Percentiles rank a stretch among this genome's conserved stretches.
Evolutionary conservation across 1,139 yeast genomes (phyloP).

Genomic region (Geotrichum restrictum): DNA sequence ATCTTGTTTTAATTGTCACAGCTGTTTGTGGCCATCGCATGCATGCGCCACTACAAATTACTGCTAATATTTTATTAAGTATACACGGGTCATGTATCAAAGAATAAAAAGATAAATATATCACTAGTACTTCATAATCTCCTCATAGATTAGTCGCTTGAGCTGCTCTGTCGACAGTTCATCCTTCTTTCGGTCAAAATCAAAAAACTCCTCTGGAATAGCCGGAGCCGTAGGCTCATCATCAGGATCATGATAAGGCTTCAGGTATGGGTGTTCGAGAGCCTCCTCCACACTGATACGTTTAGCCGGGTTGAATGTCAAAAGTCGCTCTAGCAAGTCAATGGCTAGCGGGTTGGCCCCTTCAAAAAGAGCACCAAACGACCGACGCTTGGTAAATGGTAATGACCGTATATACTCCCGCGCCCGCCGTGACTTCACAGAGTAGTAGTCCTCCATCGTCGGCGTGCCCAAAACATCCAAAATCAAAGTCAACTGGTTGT

Average conservation of each 20-base stretch:
- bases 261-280: slow-evolving; percentile 73
- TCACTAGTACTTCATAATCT: slow-evolving; percentile 41
- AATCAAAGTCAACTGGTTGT: slow-evolving; percentile 80
- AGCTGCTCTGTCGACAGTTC: slow-evolving; percentile 65
- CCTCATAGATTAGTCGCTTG: slow-evolving; percentile 65
- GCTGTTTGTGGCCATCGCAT: no score
- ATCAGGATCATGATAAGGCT: slow-evolving; percentile 71
- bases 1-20: no score
- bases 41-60: no score
- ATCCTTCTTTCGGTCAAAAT: slow-evolving; percentile 73
- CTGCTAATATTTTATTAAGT: no score
- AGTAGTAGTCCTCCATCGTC: slow-evolving; percentile 68
- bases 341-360: slow-evolving; percentile 63
- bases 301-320: slow-evolving; percentile 74
- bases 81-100: no score
- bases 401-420: slow-evolving; percentile 76
- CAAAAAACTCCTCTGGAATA: slow-evolving; percentile 74
- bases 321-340: slow-evolving; percentile 68
- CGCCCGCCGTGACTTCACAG: slow-evolving; percentile 79
- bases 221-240: slow-evolving; percentile 80
- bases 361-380: slow-evolving; percentile 54
- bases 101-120: background rate
- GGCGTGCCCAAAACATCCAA: slow-evolving; percentile 93
- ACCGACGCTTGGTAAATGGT: slow-evolving; percentile 59
- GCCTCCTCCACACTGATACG: slow-evolving; percentile 81